Percentiles rank a stretch among this genome's conserved stretches.
These are phyloP conservation scores for Calonectria naviculata DNA, from an alignment of 2,329 filamentous ascomycete genomes.

Conservation along the genomic window DNA sequence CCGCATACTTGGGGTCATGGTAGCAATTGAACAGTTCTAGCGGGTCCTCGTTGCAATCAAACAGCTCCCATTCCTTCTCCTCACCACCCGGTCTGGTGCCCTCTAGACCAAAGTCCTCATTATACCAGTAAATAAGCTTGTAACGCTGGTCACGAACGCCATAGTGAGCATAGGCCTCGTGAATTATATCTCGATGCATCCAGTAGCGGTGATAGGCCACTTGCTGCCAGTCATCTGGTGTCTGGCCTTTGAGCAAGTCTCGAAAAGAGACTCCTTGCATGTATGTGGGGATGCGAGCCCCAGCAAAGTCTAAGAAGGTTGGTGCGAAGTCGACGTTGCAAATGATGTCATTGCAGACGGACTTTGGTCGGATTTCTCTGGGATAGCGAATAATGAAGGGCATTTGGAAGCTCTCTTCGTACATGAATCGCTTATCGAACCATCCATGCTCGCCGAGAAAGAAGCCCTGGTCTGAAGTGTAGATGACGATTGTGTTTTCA, in stretches of 20 bases:
- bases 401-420: slow-evolving; percentile 69
- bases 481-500: slow-evolving; percentile 61
- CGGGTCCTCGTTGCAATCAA: slow-evolving; percentile 62
- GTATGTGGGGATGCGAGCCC: slow-evolving; percentile 54
- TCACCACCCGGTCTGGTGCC: slow-evolving; percentile 54
- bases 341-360: slow-evolving; percentile 59
- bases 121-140: slow-evolving; percentile 70
- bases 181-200: slow-evolving; percentile 64
- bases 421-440: slow-evolving; percentile 70
- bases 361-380: slow-evolving; percentile 48
- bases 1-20: slow-evolving; percentile 47
- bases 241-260: slow-evolving; percentile 47
- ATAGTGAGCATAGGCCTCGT: slow-evolving; percentile 63
- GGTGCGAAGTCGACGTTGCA: slow-evolving; percentile 66
- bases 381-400: slow-evolving; percentile 62
- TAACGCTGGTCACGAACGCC: slow-evolving; percentile 62
- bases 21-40: slow-evolving; percentile 61
- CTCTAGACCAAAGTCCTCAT: slow-evolving; percentile 57
- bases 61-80: slow-evolving; percentile 64
- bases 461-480: slow-evolving; percentile 66
- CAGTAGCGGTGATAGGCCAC: slow-evolving; percentile 66
- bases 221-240: slow-evolving; percentile 59
- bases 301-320: slow-evolving; percentile 59
- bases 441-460: slow-evolving; percentile 68
- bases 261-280: slow-evolving; percentile 63